Evolutionary conservation across 2,329 filamentous ascomycete genomes (phyloP).

Genomic region (Verticillium albo-atrum): DNA sequence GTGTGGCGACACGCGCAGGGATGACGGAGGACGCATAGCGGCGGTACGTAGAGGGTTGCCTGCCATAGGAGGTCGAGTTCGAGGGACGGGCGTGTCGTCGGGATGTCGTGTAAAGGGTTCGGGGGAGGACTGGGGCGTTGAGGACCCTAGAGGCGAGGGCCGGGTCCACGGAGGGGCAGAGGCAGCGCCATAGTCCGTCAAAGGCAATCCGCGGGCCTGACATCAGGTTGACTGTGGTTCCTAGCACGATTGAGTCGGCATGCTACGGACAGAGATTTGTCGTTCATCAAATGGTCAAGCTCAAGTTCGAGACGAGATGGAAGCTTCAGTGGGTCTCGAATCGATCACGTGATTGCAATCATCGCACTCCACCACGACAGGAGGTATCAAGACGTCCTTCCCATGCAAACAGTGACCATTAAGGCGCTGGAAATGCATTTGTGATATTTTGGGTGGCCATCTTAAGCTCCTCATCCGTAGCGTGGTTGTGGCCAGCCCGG

Average conservation of each 20-base stretch:
- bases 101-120: conserved; percentile 2
- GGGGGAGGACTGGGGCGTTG: conserved; percentile 13
- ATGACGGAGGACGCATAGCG: background rate
- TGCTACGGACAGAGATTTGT: background rate
- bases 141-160: conserved; percentile 27
- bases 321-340: background rate
- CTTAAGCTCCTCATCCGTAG: background rate
- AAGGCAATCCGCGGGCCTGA: conserved; percentile 31
- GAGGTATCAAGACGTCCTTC: background rate
- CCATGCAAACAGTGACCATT: background rate
- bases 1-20: background rate
- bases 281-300: background rate
- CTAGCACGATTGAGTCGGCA: background rate
- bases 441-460: background rate
- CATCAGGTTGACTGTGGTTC: conserved; percentile 19
- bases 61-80: background rate
- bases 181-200: conserved; percentile 61
- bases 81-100: background rate
- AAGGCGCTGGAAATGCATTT: background rate
- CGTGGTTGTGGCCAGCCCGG: background rate
- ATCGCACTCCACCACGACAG: background rate
- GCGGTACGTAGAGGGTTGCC: background rate
- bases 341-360: background rate
- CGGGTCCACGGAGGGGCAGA: conserved; percentile 53
- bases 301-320: background rate